These are phyloP conservation scores for Rhodotorula sphaerocarpa DNA, from an alignment of 768 basidiomycete species.

Conservation along the genomic window DNA sequence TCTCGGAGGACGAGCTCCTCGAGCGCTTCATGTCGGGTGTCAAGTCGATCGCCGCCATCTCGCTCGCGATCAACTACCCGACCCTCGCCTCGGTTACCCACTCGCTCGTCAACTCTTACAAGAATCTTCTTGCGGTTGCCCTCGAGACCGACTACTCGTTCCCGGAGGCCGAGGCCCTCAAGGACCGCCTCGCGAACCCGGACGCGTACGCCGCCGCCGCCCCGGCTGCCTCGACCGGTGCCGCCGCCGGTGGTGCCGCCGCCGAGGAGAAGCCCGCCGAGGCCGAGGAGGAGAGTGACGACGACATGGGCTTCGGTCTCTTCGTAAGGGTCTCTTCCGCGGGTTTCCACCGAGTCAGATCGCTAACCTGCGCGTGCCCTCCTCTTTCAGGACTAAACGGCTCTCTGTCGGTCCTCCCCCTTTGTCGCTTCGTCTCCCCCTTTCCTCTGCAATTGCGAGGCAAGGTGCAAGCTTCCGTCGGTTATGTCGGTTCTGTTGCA, in stretches of 20 bases:
- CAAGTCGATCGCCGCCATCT: slow-evolving; percentile 91
- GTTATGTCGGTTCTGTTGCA: too few relatives aligned
- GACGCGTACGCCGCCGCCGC: slow-evolving; percentile 90
- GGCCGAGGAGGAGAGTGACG: slow-evolving; percentile 38
- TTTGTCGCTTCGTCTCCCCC: too few relatives aligned
- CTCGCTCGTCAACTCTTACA: slow-evolving; percentile 97
- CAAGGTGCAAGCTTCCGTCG: too few relatives aligned
- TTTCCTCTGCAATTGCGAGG: too few relatives aligned
- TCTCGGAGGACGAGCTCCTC: slow-evolving; percentile 82
- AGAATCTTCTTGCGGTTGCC: slow-evolving; percentile 72
- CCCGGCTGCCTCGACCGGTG: slow-evolving; percentile 49
- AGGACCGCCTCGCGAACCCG: slow-evolving; percentile 94
- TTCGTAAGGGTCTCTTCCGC: too few relatives aligned
- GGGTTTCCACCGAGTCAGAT: too few relatives aligned
- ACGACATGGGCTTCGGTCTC: slow-evolving; percentile 5
- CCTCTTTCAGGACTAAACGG: too few relatives aligned
- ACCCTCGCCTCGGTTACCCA: slow-evolving; percentile 88
- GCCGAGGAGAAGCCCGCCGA: slow-evolving; percentile 53
- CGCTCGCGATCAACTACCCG: slow-evolving; percentile 90
- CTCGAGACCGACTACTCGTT: slow-evolving; percentile 77
- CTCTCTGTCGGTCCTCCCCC: too few relatives aligned
- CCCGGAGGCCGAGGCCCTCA: slow-evolving; percentile 89
- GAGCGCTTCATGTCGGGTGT: slow-evolving; percentile 86
- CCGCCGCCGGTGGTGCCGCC: slow-evolving; percentile 54
- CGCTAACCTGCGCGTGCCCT: too few relatives aligned